These are phyloP conservation scores for Penicillium longicatenatum DNA, from an alignment of 495 filamentous ascomycete genomes.

Conservation along the genomic window DNA sequence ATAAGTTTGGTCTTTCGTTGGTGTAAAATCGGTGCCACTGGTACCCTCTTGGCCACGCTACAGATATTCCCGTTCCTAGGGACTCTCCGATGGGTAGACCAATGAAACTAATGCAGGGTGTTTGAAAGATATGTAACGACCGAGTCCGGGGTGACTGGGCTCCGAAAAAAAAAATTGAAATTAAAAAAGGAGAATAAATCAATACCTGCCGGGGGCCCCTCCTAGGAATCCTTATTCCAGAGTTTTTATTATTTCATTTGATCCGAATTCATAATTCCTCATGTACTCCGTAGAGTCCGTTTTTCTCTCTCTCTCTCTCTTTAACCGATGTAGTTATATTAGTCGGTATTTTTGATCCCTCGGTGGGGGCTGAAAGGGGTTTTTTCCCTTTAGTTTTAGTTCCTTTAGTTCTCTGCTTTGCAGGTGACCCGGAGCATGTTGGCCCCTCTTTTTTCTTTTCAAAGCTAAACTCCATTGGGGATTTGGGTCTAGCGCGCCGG, in stretches of 20 bases:
- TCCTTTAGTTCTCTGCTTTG: neutral
- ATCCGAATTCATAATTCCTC: neutral
- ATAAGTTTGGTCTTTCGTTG: neutral
- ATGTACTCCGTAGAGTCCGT: neutral
- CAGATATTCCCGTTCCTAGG: neutral
- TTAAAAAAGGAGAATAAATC: neutral
- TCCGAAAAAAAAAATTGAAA: no score
- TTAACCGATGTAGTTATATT: no score
- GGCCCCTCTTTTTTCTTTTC: slow-evolving; percentile 2
- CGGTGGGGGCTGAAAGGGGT: slow-evolving; percentile 1
- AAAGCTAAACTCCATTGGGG: neutral
- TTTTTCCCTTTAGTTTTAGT: neutral
- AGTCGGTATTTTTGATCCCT: neutral
- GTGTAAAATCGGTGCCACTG: neutral
- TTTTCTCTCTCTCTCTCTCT: no score
- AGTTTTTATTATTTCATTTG: neutral
- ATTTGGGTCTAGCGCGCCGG: neutral
- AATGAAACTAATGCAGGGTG: neutral
- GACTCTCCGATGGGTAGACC: neutral
- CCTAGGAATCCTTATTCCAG: neutral
- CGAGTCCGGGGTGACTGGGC: neutral
- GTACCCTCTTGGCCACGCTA: neutral
- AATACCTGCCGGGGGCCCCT: neutral
- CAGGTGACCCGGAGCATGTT: neutral
- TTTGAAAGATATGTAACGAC: neutral